These are phyloP conservation scores for Tuber indicum DNA, from an alignment of 495 filamentous ascomycete species.

Conservation along the genomic window DNA sequence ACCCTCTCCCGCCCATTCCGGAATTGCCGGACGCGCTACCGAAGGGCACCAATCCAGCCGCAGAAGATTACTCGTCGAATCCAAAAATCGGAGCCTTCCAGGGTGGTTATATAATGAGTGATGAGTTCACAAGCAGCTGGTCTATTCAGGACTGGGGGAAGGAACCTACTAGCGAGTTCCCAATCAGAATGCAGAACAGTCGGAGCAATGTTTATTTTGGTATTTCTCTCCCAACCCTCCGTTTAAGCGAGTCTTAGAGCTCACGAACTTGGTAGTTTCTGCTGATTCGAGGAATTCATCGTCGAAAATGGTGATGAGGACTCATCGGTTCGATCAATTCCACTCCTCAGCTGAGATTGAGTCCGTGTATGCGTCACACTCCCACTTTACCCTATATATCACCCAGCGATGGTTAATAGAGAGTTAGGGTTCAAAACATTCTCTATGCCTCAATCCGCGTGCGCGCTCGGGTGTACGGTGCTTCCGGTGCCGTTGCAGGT, in stretches of 20 bases:
- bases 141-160: slow-evolving; percentile 33
- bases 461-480: slow-evolving; percentile 51
- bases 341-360: slow-evolving; percentile 32
- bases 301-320: slow-evolving; percentile 34
- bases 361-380: slow-evolving; percentile 12
- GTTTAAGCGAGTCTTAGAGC: background rate
- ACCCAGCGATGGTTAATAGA: background rate
- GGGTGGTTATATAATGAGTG: slow-evolving; percentile 23
- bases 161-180: slow-evolving; percentile 8
- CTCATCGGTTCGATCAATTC: slow-evolving; percentile 26
- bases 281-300: slow-evolving; percentile 20
- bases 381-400: background rate
- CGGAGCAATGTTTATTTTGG: slow-evolving; percentile 36
- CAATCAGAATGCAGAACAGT: slow-evolving; percentile 34
- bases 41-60: background rate
- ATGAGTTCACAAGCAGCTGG: slow-evolving; percentile 27
- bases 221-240: background rate
- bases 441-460: slow-evolving; percentile 49
- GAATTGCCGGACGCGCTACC: slow-evolving; percentile 22
- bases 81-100: slow-evolving; percentile 22
- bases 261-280: slow-evolving; percentile 2
- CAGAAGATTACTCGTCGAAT: slow-evolving; percentile 14
- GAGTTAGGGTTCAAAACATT: slow-evolving; percentile 29
- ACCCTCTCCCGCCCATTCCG: slow-evolving; percentile 8
- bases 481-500: slow-evolving; percentile 59